Evolutionary conservation across 768 basidiomycete genomes (phyloP).

Genomic region (Mycena chlorophos): DNA sequence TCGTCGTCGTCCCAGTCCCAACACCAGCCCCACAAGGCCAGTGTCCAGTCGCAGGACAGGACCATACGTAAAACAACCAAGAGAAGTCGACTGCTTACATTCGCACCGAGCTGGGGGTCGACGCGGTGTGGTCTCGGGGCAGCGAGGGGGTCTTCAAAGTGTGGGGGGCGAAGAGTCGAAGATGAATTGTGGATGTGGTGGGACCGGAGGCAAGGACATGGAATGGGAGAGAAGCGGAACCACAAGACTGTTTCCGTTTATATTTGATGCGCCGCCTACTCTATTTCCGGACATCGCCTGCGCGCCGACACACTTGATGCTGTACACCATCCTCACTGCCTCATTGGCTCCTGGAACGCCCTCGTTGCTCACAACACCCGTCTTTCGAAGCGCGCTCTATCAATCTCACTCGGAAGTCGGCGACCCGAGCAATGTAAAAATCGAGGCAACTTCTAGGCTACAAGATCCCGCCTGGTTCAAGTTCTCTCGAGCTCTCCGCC

Average conservation of each 20-base stretch:
- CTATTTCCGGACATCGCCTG: no score
- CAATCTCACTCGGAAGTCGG: no score
- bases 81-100: constrained; percentile 43
- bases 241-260: neutral
- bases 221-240: neutral
- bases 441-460: no score
- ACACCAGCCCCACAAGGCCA: constrained; percentile 25
- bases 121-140: constrained; percentile 68
- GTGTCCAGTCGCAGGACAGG: constrained; percentile 19
- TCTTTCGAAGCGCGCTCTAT: no score
- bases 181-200: constrained; percentile 6
- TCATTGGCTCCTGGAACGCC: no score
- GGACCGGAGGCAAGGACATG: neutral
- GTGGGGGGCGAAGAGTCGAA: constrained; percentile 40
- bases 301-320: no score
- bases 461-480: no score
- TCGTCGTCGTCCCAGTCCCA: constrained; percentile 16
- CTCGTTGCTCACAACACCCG: no score
- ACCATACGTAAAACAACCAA: constrained; percentile 13
- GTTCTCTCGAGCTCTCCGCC: no score
- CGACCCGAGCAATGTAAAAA: no score
- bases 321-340: no score
- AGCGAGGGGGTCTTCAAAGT: constrained; percentile 55
- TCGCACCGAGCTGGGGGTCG: constrained; percentile 59
- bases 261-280: no score